These are phyloP conservation scores for Mucor racemosus DNA, from an alignment of 371 early-diverging fungal species.

Conservation along the genomic window DNA sequence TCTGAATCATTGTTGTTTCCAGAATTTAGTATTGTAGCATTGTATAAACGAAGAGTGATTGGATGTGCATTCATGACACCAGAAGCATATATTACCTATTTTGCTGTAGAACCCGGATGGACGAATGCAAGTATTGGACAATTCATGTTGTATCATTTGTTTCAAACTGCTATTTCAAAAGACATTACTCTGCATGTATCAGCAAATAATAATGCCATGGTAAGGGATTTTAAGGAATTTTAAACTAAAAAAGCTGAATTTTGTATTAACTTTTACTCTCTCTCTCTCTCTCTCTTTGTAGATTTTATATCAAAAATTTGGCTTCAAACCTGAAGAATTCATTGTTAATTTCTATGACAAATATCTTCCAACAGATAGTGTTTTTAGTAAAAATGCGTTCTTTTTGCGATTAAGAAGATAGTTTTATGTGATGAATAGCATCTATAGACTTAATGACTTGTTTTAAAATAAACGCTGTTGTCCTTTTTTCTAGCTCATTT, in stretches of 20 bases:
- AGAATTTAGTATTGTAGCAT: conserved; percentile 86
- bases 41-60: conserved; percentile 79
- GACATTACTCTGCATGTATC: conserved; percentile 95
- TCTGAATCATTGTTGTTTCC: conserved; percentile 85
- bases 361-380: conserved; percentile 81
- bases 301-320: conserved; percentile 93
- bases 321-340: conserved; percentile 94
- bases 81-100: conserved; percentile 90
- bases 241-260: not conserved
- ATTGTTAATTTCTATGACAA: conserved; percentile 90
- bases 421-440: not conserved
- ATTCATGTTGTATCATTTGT: conserved; percentile 87
- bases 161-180: conserved; percentile 73
- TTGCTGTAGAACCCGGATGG: conserved; percentile 90
- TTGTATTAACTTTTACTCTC: not conserved
- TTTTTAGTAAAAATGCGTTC: conserved; percentile 87
- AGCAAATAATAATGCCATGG: conserved; percentile 94
- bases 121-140: conserved; percentile 82
- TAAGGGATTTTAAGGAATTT: conserved; percentile 44
- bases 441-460: too few relatives aligned
- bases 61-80: conserved; percentile 96
- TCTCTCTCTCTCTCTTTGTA: conserved; percentile 17
- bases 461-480: not conserved
- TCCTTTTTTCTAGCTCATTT: too few relatives aligned
- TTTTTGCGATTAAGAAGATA: conserved; percentile 80